Conservation (phyloP, 208 protist species). For the Perkinsela sp. region DNA sequence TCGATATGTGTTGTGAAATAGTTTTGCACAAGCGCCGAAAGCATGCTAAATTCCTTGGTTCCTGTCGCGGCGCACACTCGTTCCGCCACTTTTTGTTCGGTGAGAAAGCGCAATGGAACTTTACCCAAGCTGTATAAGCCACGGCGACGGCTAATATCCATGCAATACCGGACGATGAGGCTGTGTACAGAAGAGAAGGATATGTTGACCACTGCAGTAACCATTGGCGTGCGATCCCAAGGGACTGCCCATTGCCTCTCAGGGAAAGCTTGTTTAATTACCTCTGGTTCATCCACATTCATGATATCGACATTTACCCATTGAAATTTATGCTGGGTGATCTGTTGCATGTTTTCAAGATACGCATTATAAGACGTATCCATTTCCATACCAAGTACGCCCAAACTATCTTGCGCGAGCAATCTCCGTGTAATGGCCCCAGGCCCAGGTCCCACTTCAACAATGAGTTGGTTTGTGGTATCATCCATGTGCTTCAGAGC, state of each 20-base stretch:
- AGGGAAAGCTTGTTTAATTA: constrained; percentile 17
- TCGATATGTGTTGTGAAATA: constrained; percentile 37
- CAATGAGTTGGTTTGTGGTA: constrained; percentile 32
- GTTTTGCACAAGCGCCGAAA: constrained; percentile 39
- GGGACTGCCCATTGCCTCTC: background rate
- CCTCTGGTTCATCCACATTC: constrained; percentile 24
- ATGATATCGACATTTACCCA: constrained; percentile 54
- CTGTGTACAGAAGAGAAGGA: constrained; percentile 41
- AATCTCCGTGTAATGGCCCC: constrained; percentile 46
- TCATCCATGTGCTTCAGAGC: constrained; percentile 17
- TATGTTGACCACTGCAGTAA: constrained; percentile 55
- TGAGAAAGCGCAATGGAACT: constrained; percentile 49
- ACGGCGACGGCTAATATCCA: constrained; percentile 24
- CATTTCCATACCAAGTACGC: constrained; percentile 35
- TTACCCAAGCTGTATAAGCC: constrained; percentile 42
- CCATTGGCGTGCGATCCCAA: background rate
- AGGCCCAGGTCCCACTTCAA: constrained; percentile 45
- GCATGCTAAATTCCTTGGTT: constrained; percentile 33
- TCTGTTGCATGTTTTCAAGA: constrained; percentile 33
- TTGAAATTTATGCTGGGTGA: constrained; percentile 46
- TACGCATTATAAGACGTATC: constrained; percentile 42
- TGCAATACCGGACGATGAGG: constrained; percentile 43
- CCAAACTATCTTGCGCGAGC: constrained; percentile 36
- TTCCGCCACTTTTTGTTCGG: constrained; percentile 47
- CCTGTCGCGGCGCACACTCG: constrained; percentile 30